Conservation (phyloP, 176 grass and related monocot species). For the Cenchrus purpureus region DNA sequence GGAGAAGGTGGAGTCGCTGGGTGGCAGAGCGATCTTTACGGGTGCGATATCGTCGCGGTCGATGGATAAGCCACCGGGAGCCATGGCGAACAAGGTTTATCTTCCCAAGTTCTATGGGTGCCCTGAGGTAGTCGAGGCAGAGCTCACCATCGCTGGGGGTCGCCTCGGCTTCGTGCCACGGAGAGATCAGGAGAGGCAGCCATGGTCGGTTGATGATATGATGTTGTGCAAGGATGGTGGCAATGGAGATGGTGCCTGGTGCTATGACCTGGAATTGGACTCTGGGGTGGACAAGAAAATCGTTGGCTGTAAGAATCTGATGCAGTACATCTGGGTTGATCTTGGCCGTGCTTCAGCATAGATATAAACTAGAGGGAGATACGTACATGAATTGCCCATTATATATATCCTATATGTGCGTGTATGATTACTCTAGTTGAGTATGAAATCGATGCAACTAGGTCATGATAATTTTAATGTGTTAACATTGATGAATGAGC, state of each 20-base stretch:
- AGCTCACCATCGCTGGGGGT: not conserved
- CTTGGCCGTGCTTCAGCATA: not conserved
- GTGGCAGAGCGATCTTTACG: not conserved
- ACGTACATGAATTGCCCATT: not conserved
- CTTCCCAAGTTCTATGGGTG: not conserved
- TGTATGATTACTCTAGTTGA: not conserved
- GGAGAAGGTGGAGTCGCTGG: not conserved
- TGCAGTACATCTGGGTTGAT: not conserved
- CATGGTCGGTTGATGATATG: too few species aligned
- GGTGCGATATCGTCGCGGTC: not conserved
- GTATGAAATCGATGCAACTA: not conserved
- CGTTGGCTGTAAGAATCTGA: not conserved
- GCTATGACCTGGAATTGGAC: not conserved
- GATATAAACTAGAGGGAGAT: not conserved
- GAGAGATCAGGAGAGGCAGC: not conserved
- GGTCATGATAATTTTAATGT: not conserved
- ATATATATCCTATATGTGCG: not conserved
- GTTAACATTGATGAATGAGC: not conserved
- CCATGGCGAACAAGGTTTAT: not conserved
- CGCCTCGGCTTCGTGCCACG: not conserved
- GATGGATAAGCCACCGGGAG: not conserved
- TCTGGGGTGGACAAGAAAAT: not conserved
- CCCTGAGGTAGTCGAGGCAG: not conserved
- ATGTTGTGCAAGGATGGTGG: too few species aligned
- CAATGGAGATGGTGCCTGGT: not conserved